Evolutionary conservation across 2,329 filamentous ascomycete genomes (phyloP), one percentile per base, ranked within the genome.

Genomic region (Basipetospora chlamydospora): DNA sequence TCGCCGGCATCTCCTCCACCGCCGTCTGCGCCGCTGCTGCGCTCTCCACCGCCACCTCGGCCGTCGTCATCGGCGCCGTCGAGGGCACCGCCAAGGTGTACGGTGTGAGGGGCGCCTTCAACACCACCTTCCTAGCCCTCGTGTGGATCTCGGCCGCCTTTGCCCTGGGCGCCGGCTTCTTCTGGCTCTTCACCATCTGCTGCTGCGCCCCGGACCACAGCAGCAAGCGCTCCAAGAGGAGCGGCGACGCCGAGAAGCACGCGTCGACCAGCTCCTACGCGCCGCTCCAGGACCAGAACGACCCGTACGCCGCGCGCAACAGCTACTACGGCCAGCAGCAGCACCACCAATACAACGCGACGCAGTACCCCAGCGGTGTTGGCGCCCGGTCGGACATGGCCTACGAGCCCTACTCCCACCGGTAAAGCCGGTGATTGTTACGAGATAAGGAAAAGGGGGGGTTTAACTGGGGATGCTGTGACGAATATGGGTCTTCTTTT

Each of bases 121-220:
- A 86, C 60, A 71, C 56, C 21, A 62, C 66, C 41, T 88, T 81
- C 61, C 74, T 90, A 38, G 68, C 68, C 25, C 61, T 76, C 15
- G 73, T 80, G 48, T 95, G 87, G 84, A 65, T 96, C 41, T 78
- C 77, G 29, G 78, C 79, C 26, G 81, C 73, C 20, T 86, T 92
- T 53, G 78, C 80, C 42, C 53, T 90, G 23, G 82, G 58, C 28
- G 79, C 80, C 6, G 74, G 73, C 44, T 60, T 94, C 53, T 95
- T 96, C 78, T 96, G 90, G 88, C 63, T 87, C 51, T 74, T 92
- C 56, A 84, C 77, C 57, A 72, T 81, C 50, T 96, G 88, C 78
- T 96, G 87, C 74, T 94, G 87, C 67, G 76, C 71, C 48, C 57
- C 57, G 11, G 57, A 59, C 40, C 43, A 47, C 40, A 44, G 45